phyloP scores from a whole-genome alignment of 2,329 filamentous ascomycete genomes.

The Periconia macrospinosa region DNA sequence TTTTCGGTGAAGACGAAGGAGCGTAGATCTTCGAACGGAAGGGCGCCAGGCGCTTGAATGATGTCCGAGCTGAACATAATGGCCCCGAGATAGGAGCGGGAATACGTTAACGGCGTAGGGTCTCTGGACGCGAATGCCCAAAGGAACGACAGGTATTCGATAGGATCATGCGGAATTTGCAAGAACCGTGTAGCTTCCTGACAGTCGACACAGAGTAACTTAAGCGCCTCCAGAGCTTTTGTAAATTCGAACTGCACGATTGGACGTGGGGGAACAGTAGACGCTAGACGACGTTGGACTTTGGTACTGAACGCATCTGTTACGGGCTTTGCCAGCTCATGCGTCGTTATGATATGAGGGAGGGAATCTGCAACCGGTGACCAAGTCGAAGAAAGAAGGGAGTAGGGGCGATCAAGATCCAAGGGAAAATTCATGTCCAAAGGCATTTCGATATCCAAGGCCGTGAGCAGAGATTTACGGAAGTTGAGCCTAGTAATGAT shows the following conservation, averaged over 20 bases:
- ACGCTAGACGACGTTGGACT: constrained; percentile 87
- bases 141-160: constrained; percentile 64
- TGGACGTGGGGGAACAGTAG: constrained; percentile 88
- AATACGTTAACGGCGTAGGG: constrained; percentile 80
- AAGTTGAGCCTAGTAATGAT: constrained; percentile 68
- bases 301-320: constrained; percentile 85
- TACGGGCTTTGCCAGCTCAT: constrained; percentile 65
- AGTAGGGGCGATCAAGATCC: too few species aligned
- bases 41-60: constrained; percentile 67
- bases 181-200: constrained; percentile 54
- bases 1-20: constrained; percentile 74
- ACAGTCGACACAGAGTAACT: constrained; percentile 71
- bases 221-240: constrained; percentile 70
- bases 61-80: constrained; percentile 71
- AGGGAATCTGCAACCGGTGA: constrained; percentile 47
- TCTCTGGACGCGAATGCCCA: constrained; percentile 75
- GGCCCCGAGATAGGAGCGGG: constrained; percentile 76
- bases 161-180: constrained; percentile 28
- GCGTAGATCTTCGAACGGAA: constrained; percentile 81
- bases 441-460: constrained; percentile 44
- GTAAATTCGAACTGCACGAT: constrained; percentile 77
- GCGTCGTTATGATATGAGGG: constrained; percentile 60
- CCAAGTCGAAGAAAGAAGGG: constrained; percentile 36
- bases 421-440: too few species aligned
- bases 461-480: constrained; percentile 63